Evolutionary conservation across 768 basidiomycete species (phyloP).

Genomic region (Phlegmacium glaucopus): DNA sequence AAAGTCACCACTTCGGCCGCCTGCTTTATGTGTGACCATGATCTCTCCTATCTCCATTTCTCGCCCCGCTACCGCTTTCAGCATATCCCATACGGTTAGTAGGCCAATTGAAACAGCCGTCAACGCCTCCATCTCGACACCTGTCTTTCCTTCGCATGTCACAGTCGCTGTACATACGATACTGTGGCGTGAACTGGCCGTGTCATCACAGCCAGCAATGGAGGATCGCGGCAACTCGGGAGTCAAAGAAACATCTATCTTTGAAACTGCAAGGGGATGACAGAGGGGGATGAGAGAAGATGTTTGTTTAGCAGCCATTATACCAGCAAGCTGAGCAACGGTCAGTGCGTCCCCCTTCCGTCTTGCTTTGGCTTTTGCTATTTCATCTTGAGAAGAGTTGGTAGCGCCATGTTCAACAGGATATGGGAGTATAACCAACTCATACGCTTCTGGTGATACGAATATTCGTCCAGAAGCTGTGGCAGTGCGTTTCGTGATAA

Average conservation of each 20-base stretch:
- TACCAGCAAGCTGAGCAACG: conserved; percentile 79
- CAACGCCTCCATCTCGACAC: conserved; percentile 93
- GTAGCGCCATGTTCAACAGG: conserved; percentile 18
- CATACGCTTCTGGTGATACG: conserved; percentile 62
- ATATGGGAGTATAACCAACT: conserved; percentile 50
- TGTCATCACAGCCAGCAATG: conserved; percentile 1
- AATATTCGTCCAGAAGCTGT: conserved; percentile 72
- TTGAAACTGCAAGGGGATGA: conserved; percentile 75
- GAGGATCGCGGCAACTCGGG: conserved; percentile 31
- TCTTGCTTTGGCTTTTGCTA: conserved; percentile 46
- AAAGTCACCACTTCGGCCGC: conserved; percentile 77
- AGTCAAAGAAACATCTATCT: conserved; percentile 60
- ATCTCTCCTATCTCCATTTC: conserved; percentile 80
- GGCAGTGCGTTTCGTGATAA: conserved; percentile 60
- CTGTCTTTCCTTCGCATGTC: conserved; percentile 75
- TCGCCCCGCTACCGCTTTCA: conserved; percentile 85
- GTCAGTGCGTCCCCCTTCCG: conserved; percentile 70
- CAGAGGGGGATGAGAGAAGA: conserved; percentile 84
- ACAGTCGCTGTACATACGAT: conserved; percentile 68
- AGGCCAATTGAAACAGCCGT: conserved; percentile 78
- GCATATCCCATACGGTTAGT: conserved; percentile 91
- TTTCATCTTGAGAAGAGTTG: conserved; percentile 18
- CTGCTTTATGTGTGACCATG: conserved; percentile 61
- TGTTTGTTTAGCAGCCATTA: conserved; percentile 86
- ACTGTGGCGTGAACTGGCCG: conserved; percentile 31